These are phyloP conservation scores for Acanthochlamys bracteata DNA, from an alignment of 106 monocot species.

Conservation along the genomic window DNA sequence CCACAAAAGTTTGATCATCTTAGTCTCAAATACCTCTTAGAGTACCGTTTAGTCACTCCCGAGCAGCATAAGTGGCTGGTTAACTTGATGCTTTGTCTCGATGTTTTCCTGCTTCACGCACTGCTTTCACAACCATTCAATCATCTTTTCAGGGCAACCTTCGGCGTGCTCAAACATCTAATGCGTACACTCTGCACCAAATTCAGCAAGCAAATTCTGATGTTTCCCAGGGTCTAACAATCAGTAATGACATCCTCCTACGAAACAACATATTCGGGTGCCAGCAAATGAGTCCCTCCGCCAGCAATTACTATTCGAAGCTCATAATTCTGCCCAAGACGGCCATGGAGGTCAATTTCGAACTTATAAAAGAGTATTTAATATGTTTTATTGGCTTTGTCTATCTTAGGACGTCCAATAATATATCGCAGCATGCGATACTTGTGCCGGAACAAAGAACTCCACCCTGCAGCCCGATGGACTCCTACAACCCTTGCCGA, in stretches of 20 bases:
- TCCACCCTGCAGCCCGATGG: not conserved
- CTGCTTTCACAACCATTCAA: too few species aligned
- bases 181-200: too few species aligned
- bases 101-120: too few species aligned
- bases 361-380: not conserved
- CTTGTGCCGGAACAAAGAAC: not conserved
- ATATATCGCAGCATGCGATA: not conserved
- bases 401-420: not conserved
- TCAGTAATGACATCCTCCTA: not conserved
- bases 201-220: too few species aligned
- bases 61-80: constrained; percentile 7
- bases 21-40: constrained; percentile 2
- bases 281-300: not conserved
- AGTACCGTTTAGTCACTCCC: constrained; percentile 2
- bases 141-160: too few species aligned
- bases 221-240: too few species aligned
- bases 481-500: constrained; percentile 1
- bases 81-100: constrained; percentile 4
- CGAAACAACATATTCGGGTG: not conserved
- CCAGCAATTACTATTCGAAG: not conserved
- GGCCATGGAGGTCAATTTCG: not conserved
- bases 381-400: not conserved
- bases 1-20: not conserved
- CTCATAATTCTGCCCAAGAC: not conserved
- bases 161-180: too few species aligned